These are phyloP conservation scores for Lecanicillium sp. DNA, from an alignment of 2,329 filamentous ascomycete genomes.

Conservation along the genomic window DNA sequence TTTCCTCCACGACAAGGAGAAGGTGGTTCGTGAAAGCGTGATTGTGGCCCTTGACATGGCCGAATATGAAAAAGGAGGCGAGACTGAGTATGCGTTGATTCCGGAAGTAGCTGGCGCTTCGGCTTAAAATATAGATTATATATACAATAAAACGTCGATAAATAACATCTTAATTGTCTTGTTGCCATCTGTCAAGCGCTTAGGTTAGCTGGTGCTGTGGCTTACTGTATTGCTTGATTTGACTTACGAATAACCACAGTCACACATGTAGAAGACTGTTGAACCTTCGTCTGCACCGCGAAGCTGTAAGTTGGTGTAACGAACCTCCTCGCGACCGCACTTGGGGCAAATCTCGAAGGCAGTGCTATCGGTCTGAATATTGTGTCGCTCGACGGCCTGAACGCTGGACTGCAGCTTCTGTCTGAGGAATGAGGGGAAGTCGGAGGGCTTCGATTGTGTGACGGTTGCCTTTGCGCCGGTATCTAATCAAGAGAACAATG, in stretches of 20 bases:
- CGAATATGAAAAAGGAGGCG: constrained; percentile 84
- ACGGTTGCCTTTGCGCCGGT: constrained; percentile 68
- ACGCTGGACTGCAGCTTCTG: constrained; percentile 79
- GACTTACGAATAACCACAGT: constrained; percentile 76
- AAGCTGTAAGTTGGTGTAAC: constrained; percentile 77
- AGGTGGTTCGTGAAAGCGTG: constrained; percentile 90
- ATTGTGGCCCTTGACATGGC: constrained; percentile 97
- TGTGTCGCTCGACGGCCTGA: constrained; percentile 71
- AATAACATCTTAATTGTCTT: constrained; percentile 48
- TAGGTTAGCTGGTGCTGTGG: not conserved
- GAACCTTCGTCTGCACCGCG: constrained; percentile 92
- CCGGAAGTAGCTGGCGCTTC: constrained; percentile 51
- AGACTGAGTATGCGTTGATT: constrained; percentile 87
- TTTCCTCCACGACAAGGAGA: constrained; percentile 85
- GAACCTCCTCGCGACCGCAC: constrained; percentile 77
- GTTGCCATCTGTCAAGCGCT: constrained; percentile 40
- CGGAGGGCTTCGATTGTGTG: constrained; percentile 79
- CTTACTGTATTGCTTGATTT: no score
- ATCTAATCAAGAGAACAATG: constrained; percentile 42
- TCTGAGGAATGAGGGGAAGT: constrained; percentile 85
- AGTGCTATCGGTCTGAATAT: constrained; percentile 65
- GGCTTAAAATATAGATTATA: constrained; percentile 25
- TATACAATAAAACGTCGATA: constrained; percentile 11
- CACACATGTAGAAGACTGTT: constrained; percentile 84
- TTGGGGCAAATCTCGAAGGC: constrained; percentile 68